phyloP scores from a whole-genome alignment of 164 flowering plant genomes.

The Vitis rupestris region DNA sequence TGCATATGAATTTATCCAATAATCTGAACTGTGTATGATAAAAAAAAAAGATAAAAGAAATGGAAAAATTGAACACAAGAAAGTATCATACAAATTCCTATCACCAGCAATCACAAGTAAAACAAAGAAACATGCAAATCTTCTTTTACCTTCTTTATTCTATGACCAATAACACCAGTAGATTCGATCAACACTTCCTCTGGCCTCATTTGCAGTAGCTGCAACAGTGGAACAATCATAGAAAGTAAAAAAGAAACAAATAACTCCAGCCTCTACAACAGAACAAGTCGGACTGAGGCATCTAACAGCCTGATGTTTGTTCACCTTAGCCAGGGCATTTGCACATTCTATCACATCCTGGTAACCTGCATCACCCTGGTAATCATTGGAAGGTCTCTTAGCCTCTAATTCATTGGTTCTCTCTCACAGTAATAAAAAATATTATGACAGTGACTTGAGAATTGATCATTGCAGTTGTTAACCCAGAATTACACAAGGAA shows the following conservation, averaged over 20 bases:
- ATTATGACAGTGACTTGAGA: background rate
- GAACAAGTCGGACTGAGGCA: background rate
- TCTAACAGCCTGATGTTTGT: background rate
- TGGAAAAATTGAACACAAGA: background rate
- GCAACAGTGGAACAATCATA: slow-evolving; percentile 14
- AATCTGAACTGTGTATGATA: too few species aligned
- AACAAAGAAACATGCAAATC: background rate
- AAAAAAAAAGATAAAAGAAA: too few species aligned
- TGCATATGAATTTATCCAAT: slow-evolving; percentile 30
- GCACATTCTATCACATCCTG: slow-evolving; percentile 86
- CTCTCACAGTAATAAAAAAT: background rate
- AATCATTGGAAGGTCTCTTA: slow-evolving; percentile 17
- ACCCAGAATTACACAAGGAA: background rate
- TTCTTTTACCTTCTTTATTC: slow-evolving; percentile 76
- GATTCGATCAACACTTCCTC: slow-evolving; percentile 85
- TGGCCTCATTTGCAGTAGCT: slow-evolving; percentile 63
- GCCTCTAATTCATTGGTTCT: background rate
- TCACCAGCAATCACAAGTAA: background rate
- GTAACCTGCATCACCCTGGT: slow-evolving; percentile 96
- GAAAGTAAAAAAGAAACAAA: background rate
- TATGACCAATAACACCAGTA: slow-evolving; percentile 95
- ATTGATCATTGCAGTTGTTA: too few species aligned
- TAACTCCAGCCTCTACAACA: background rate
- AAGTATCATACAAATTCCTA: background rate
- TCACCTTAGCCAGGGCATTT: slow-evolving; percentile 65